Evolutionary conservation across 1,284 basidiomycete genomes (phyloP), one percentile per base, ranked within the genome.

Genomic region (Papiliotrema laurentii): DNA sequence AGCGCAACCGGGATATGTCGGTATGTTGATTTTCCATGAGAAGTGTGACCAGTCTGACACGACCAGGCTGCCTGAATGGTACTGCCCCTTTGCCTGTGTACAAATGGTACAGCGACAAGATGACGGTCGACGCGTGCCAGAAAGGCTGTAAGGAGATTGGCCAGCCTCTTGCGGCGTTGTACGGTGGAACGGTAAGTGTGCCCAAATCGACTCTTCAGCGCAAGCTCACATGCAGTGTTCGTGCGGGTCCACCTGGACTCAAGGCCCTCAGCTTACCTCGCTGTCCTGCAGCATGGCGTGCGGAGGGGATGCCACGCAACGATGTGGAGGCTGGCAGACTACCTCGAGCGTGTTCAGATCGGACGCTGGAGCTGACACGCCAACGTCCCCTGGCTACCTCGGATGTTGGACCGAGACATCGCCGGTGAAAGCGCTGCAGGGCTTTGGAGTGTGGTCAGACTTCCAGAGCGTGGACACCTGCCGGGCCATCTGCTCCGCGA

Each of bases 401-500:
- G 56, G 52, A 21, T 56, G 59, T 40, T 55, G 44, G 41, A 13
- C 19, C 14, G 45, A 54, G 21, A 26, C 43, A 2, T 33, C 37
- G 13, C 36, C 41, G n/a, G n/a, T n/a, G 19, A 31, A 42, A 14
- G 7, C 24, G 22, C 43, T 43, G 5, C 25, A 28, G 16, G 37
- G 30, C 21, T 43, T 18, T 21, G n/a, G 18, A 4, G 28, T 42
- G 5, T 40, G 21, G 37, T 33, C 38, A 4, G n/a, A 43, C 37
- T 25, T 19, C 3, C 41, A 43, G 31, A 34, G 39, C 39, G 26
- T 49, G 54, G 51, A 58, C 51, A 5, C 41, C 7, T 60, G 59
- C 28, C 45, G 46, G 6, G 18, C 34, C 1, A 47, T 44, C 14
- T 60, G 62, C 35, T 34, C 35, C 0, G 49, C 48, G 9, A 44